These are phyloP conservation scores for Thalassiosira mediterranea DNA, from an alignment of 352 stramenopile species.

Conservation along the genomic window DNA sequence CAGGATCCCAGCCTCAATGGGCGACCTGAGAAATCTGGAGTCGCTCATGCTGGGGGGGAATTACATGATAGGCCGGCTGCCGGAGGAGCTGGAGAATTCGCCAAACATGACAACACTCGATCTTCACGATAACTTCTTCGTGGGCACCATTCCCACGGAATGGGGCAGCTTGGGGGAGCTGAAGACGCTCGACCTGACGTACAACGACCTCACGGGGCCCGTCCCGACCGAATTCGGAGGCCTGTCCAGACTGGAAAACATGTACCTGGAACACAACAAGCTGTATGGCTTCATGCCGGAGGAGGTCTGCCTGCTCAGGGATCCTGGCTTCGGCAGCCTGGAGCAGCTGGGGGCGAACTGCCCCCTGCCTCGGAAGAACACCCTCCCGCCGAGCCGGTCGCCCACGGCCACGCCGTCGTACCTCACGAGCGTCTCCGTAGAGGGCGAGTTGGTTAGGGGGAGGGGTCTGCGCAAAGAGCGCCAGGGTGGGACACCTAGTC, in stretches of 20 bases:
- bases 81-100: slow-evolving; percentile 23
- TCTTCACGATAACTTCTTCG: slow-evolving; percentile 57
- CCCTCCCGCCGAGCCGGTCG: slow-evolving; percentile 1
- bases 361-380: slow-evolving; percentile 12
- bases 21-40: slow-evolving; percentile 29
- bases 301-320: slow-evolving; percentile 20
- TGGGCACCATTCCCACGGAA: slow-evolving; percentile 44
- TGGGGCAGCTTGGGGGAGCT: slow-evolving; percentile 46
- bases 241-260: slow-evolving; percentile 33
- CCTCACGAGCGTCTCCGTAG: background rate
- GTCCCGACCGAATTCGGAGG: slow-evolving; percentile 48
- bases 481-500: too few relatives aligned
- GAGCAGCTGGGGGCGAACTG: slow-evolving; percentile 15
- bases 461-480: slow-evolving; percentile 6
- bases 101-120: slow-evolving; percentile 40
- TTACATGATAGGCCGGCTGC: slow-evolving; percentile 15
- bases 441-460: slow-evolving; percentile 3
- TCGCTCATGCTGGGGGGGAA: slow-evolving; percentile 31
- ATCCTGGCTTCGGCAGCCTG: background rate
- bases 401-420: background rate
- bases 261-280: slow-evolving; percentile 20
- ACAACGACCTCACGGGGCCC: slow-evolving; percentile 47
- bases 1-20: slow-evolving; percentile 24
- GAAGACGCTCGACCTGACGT: slow-evolving; percentile 42
- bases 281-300: slow-evolving; percentile 36